Evolutionary conservation across 306 rosid species (phyloP).

Genomic region (Acacia crassicarpa): DNA sequence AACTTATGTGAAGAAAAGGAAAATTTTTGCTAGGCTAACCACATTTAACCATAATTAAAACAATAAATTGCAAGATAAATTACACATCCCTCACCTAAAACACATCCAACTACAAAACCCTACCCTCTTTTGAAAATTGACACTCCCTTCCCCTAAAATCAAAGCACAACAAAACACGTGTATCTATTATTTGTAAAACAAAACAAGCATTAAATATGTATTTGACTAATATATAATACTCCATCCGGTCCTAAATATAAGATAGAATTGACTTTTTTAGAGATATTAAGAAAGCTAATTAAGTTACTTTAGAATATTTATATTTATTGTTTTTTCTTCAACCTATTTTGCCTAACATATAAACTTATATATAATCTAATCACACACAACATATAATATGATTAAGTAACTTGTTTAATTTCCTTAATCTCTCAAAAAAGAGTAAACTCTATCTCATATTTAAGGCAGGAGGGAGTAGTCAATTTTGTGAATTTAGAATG

Average conservation of each 20-base stretch:
- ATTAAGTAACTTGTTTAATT: too few species aligned
- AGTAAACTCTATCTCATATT: too few species aligned
- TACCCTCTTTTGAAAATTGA: not conserved
- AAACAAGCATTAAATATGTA: not conserved
- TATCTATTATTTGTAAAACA: not conserved
- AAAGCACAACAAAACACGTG: not conserved
- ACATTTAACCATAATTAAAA: slow-evolving; percentile 9
- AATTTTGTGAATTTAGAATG: not conserved
- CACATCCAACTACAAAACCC: not conserved
- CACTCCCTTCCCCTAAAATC: not conserved
- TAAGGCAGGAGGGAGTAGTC: not conserved
- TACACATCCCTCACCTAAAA: not conserved
- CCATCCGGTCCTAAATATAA: too few species aligned
- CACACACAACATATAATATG: too few species aligned
- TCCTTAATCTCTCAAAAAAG: too few species aligned
- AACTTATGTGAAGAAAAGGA: slow-evolving; percentile 19
- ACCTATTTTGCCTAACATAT: too few species aligned
- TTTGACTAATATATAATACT: not conserved
- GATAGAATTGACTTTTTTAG: too few species aligned
- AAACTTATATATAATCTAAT: too few species aligned
- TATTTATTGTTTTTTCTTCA: too few species aligned
- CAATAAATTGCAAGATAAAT: not conserved
- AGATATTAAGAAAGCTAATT: too few species aligned
- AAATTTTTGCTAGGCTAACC: not conserved
- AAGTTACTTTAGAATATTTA: too few species aligned